Evolutionary conservation across 306 rosid genomes (phyloP), one percentile per base, ranked within the genome.

Genomic region (Malus sieversii): DNA sequence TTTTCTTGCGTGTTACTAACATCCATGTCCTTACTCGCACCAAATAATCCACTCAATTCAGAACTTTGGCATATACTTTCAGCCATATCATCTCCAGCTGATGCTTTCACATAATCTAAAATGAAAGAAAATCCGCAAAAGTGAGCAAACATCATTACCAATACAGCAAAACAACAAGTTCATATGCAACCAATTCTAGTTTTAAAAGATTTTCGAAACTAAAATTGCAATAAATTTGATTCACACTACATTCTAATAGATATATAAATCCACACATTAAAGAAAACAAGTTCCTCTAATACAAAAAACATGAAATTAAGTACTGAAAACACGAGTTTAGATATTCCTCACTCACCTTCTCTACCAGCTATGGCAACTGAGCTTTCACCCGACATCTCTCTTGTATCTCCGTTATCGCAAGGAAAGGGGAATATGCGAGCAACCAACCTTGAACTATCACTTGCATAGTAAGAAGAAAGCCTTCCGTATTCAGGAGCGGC

Each of bases 21-120:
- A 33, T 76, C 85, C 55, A 62, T 61, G 55, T 38, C 75, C 10
- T 79, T 80, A 82, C 84, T 84, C 63, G 79, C 88, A 71, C 70
- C 82, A 81, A 80, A 59, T 6, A 86, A 82, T 63, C 83, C 80
- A 78, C 82, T 78, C 71, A 88, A 84, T 70, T 83, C 87, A 79
- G 82, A 86, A 75, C 85, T 66, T 68, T 77, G 80, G 77, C 82
- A 73, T 4, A 84, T 15, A 48, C 20, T 15, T 18, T 79, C 88
- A 45, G 78, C 87, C 79, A 78, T 71, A 67, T 87, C 80, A 68
- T 45, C 68, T 64, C 72, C 70, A 52, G 52, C 58, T 68, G 75
- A 81, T 68, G 76, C 76, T 81, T 79, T 84, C 68, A 72, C 66
- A 69, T 45, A 73, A 51, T 83, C 97, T 84, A 68, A 84, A 83